Conservation (phyloP, 2,329 filamentous ascomycete species). For the Beauveria bassiana region DNA sequence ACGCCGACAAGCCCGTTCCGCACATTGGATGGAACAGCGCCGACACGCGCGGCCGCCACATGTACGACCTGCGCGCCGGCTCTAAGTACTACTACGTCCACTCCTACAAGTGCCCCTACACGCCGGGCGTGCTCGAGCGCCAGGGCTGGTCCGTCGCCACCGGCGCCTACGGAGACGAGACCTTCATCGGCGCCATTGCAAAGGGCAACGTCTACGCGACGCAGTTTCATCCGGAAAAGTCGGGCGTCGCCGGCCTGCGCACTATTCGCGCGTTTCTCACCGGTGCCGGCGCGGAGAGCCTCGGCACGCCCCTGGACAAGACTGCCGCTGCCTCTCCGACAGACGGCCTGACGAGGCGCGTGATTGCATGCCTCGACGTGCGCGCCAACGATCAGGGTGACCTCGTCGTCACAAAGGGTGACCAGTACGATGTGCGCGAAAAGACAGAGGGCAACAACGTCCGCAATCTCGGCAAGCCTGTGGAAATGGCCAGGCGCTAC, state of each 20-base stretch:
- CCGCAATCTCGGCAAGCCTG: constrained; percentile 91
- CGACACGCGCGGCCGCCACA: constrained; percentile 45
- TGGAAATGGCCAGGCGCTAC: constrained; percentile 88
- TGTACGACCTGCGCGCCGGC: constrained; percentile 70
- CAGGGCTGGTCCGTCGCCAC: constrained; percentile 91
- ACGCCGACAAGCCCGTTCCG: constrained; percentile 78
- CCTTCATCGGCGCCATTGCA: constrained; percentile 85
- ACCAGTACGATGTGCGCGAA: constrained; percentile 97
- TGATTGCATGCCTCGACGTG: constrained; percentile 95
- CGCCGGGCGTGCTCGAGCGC: constrained; percentile 62
- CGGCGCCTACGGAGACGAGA: constrained; percentile 77
- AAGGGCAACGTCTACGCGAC: constrained; percentile 81
- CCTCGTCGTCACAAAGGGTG: constrained; percentile 94
- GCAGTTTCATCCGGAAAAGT: constrained; percentile 98
- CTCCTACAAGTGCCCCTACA: constrained; percentile 79
- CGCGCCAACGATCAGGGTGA: constrained; percentile 91
- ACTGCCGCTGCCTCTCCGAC: constrained; percentile 6
- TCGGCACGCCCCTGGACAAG: constrained; percentile 25
- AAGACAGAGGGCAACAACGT: constrained; percentile 62
- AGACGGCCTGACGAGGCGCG: constrained; percentile 78
- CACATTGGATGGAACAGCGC: constrained; percentile 99
- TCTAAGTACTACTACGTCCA: constrained; percentile 99
- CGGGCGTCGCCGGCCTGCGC: constrained; percentile 77
- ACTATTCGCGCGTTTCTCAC: constrained; percentile 80
- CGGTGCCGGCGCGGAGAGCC: constrained; percentile 51